Base-by-base conservation (phyloP, 2,329 filamentous ascomycete species). In the Beauveria rudraprayagi region DNA sequence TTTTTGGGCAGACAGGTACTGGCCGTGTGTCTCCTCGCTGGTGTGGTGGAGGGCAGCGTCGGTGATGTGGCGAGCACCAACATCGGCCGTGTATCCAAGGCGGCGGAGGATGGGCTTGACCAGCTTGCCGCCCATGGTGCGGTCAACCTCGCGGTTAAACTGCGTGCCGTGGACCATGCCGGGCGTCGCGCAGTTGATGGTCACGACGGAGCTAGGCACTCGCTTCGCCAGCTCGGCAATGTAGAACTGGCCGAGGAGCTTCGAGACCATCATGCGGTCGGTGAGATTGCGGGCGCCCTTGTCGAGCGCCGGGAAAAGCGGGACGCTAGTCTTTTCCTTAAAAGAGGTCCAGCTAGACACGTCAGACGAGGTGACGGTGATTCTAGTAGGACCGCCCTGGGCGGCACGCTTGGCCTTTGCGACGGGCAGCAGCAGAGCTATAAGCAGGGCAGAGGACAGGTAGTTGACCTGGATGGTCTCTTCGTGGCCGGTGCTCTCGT, bases 391-490 rank as follows among this genome's bases (percentile, higher is more conserved):
- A 1, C 22, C 55, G 43, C 46, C 37, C 14, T 64, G 62, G 6
- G 24, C 46, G 7, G 47, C 22, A 5, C 50, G 56, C 48, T 64
- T 75, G 22, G 74, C 68, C 59, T 75, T 75, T 3, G 83, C 68
- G 43, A 76, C 76, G 0, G 79, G 80, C 1, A 83, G 66, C 4
- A 83, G 61, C 0, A 81, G 69, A 0, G 80, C 64, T 0, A 72
- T 76, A 1, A 83, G 70, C 2, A 83, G 67, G 24, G 80, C 73
- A 0, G 77, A 81, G 41, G 72, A 76, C 60, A 83, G 72, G 17
- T 80, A 79, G 61, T 83, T 83, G 50, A 77, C 73, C 0, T 78
- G 80, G 44, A 83, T 68, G 3, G 71, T 76, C 37, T 69, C 69
- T 62, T 83, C 80, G 0, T 71, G 66, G 1, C 9, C 9, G 0